Base-by-base conservation (phyloP, 2,329 filamentous ascomycete genomes). In the Trichoderma breve region DNA sequence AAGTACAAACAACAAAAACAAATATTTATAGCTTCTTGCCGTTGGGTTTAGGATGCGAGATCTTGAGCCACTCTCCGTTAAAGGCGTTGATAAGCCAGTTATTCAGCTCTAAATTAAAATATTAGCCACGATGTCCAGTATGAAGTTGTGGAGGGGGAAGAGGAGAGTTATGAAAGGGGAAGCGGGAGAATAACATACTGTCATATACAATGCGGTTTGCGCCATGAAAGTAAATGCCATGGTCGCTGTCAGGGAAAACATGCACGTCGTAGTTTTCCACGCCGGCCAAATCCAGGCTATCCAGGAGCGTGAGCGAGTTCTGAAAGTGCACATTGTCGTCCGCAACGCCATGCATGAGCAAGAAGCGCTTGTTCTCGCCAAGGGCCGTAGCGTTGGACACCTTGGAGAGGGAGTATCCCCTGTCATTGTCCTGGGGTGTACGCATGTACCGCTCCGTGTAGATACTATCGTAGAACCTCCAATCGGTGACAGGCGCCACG, bases 311-410 rank as follows among this genome's bases (percentile, higher is more conserved):
- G 72, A 98, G 87, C 0, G 95, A 94, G 81, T 97, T 98, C 82
- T 99, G 97, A 82, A 97, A 90, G 81, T 99, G 97, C 14, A 99
- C 96, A 77, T 99, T 99, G 82, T 99, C 96, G 78, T 99, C 96
- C 8, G 93, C 92, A n/a, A 94, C 89, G 76, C 96, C 96, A 79
- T 99, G 96, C 93, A 98, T 98, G 77, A 99, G 81, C 51, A 99
- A 85, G 84, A 98, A 99, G 36, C 95, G 91, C 73, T 95, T 92
- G 79, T 92, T 97, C 74, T 90, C 82, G 4, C 86, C 84, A 7
- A 99, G 86, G 0, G 93, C 92, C 0, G 88, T 85, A 74, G 91
- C 91, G 78, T 99, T 93, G 72, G 80, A 88, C 78, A 99, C 90
- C 67, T 89, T 89, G 6, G 93, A 89, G 74, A 88, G 90, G 55